These are phyloP conservation scores for Phaeosphaeria sp. DNA, from an alignment of 2,329 filamentous ascomycete species.

Conservation along the genomic window DNA sequence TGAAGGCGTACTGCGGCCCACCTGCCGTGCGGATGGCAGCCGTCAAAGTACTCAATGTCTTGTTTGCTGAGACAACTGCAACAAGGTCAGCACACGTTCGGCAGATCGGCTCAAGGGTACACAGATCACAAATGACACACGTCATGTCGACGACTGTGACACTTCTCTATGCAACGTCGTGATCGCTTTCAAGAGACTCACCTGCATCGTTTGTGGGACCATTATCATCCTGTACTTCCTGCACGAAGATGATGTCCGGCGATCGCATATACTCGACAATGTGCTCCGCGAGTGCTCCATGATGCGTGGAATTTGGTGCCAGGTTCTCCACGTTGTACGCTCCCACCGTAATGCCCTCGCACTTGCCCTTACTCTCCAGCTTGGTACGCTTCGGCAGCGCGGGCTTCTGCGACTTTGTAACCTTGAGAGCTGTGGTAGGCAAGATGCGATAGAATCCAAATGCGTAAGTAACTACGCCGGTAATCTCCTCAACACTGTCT, in stretches of 20 bases:
- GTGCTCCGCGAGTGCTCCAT: slow-evolving; percentile 67
- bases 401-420: slow-evolving; percentile 55
- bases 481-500: slow-evolving; percentile 69
- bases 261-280: slow-evolving; percentile 69
- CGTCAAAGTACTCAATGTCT: slow-evolving; percentile 64
- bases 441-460: slow-evolving; percentile 75
- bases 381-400: slow-evolving; percentile 58
- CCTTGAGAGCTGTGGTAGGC: slow-evolving; percentile 64
- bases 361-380: slow-evolving; percentile 62
- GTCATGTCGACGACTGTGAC: slow-evolving; percentile 1
- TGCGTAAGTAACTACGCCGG: slow-evolving; percentile 69
- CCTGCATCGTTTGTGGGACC: slow-evolving; percentile 66
- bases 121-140: not conserved
- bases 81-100: slow-evolving; percentile 1
- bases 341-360: slow-evolving; percentile 67
- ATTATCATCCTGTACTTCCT: slow-evolving; percentile 73
- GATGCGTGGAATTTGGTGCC: slow-evolving; percentile 60
- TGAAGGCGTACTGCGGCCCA: slow-evolving; percentile 63
- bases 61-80: slow-evolving; percentile 59
- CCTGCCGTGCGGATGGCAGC: slow-evolving; percentile 59
- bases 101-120: not conserved
- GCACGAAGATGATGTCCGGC: slow-evolving; percentile 71
- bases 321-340: slow-evolving; percentile 77
- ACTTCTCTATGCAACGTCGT: not conserved
- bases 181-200: slow-evolving; percentile 25